Base-by-base conservation (phyloP, 257 asterid species). In the Plectranthus barbatus region DNA sequence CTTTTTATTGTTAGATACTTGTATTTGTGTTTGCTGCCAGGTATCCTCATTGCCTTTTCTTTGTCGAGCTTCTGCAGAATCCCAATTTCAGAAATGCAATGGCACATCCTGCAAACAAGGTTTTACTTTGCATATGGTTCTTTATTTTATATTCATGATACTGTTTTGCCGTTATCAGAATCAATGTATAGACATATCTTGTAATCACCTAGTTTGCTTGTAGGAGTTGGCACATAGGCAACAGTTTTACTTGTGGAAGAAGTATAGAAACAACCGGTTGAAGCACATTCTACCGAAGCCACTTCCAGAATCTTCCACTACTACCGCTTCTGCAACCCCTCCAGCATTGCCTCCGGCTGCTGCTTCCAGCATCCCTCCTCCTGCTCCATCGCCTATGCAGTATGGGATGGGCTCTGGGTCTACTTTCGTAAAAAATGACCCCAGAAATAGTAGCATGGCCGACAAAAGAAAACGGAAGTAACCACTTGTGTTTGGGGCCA, bases 101-200 rank as follows among this genome's bases (percentile, higher is more conserved):
- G 97, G 99, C 96, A 0, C 96, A 93, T 84, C 97, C 97, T 4
- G 90, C 82, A 52, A 90, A 77, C 83, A 93, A 93, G 97, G 99
- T 90, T 46, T 4, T 26, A 26, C 19, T 33, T 59, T 24, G n/a
- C n/a, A n/a, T n/a, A 39, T 14, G 31, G 37, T 42, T 37, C 37
- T 47, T 8, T 21, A 57, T n/a, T n/a, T n/a, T n/a, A n/a, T n/a
- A n/a, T n/a, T n/a, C n/a, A n/a, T n/a, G n/a, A n/a, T n/a, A n/a
- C n/a, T n/a, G n/a, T n/a, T n/a, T n/a, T n/a, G n/a, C n/a, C n/a
- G n/a, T n/a, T n/a, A n/a, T n/a, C n/a, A n/a, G n/a, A n/a, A n/a
- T n/a, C 9, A n/a, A 13, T 26, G 5, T 1, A 26, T 26, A 26
- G 31, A 26, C 31, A 26, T 56, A 9, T 21, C n/a, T 14, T 58